These are phyloP conservation scores for Ophiocordyceps sinensis DNA, from an alignment of 2,329 filamentous ascomycete genomes.

Conservation along the genomic window DNA sequence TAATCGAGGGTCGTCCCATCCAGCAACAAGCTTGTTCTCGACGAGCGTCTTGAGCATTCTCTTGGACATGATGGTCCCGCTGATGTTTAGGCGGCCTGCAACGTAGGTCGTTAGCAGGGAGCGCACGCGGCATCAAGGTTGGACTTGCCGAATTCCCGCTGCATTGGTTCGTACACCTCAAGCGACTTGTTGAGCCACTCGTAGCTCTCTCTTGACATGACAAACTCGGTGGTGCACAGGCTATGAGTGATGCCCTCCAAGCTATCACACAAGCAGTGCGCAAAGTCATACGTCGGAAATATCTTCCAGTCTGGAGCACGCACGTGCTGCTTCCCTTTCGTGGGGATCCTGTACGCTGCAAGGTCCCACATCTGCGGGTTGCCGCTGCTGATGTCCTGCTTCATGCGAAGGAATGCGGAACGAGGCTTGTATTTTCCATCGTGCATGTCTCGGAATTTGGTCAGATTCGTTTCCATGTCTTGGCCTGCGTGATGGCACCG, in stretches of 20 bases:
- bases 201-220: conserved; percentile 71
- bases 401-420: conserved; percentile 82
- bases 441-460: conserved; percentile 78
- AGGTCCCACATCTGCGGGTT: conserved; percentile 98
- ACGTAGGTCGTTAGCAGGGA: too few relatives aligned
- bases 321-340: conserved; percentile 56
- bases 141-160: conserved; percentile 81
- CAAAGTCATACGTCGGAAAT: conserved; percentile 90
- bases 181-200: conserved; percentile 77
- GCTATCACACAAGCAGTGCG: conserved; percentile 81
- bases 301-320: conserved; percentile 80
- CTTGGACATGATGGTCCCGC: conserved; percentile 78
- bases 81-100: conserved; percentile 50
- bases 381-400: conserved; percentile 67
- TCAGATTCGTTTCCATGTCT: conserved; percentile 58
- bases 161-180: conserved; percentile 82
- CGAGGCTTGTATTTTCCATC: conserved; percentile 81
- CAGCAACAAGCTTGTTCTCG: conserved; percentile 60
- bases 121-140: too few relatives aligned
- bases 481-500: conserved; percentile 70
- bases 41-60: conserved; percentile 71
- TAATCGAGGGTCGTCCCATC: conserved; percentile 83
- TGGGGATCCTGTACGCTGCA: conserved; percentile 73
- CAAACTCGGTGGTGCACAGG: conserved; percentile 86
- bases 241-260: conserved; percentile 87